A percentile compares a stretch with the other conserved stretches of the same genome.
Conservation (phyloP, 352 stramenopile species). For the Phytophthora pisi region DNA sequence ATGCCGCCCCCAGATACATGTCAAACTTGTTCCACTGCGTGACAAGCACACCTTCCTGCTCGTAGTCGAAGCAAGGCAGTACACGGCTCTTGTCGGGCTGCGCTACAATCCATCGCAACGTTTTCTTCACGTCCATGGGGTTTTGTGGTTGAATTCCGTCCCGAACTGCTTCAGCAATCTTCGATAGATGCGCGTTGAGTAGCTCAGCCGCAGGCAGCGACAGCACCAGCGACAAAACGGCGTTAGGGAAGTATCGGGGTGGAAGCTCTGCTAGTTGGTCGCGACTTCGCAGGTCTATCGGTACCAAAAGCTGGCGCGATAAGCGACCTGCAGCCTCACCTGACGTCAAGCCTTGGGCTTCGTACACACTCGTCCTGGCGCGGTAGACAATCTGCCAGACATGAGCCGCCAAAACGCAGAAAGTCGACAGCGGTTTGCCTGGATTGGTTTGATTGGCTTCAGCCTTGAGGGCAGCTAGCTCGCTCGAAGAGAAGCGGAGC, state of each 20-base stretch:
- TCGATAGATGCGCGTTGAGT: conserved; percentile 8
- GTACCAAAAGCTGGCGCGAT: conserved; percentile 14
- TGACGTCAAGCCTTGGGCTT: conserved; percentile 5
- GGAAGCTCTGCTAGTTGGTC: conserved; percentile 17
- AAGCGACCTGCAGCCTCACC: conserved; percentile 1
- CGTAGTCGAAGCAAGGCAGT: conserved; percentile 16
- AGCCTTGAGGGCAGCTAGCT: conserved; percentile 20
- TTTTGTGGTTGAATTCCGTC: conserved; percentile 5
- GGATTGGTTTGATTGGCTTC: conserved; percentile 10
- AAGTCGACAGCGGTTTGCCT: conserved; percentile 14
- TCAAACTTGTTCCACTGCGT: conserved; percentile 35
- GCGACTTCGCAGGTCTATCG: conserved; percentile 17
- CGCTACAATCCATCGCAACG: conserved; percentile 27
- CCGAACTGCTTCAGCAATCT: conserved; percentile 6
- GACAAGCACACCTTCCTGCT: conserved; percentile 15
- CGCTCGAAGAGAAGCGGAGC: conserved; percentile 21
- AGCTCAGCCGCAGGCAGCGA: conserved; percentile 10
- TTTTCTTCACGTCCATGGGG: conserved; percentile 11
- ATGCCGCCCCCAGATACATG: conserved; percentile 21
- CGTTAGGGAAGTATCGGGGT: conserved; percentile 29
- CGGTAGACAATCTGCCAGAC: conserved; percentile 17
- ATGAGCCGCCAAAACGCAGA: conserved; percentile 18
- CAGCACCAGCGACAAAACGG: conserved; percentile 19
- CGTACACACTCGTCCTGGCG: background rate
- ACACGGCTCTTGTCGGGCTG: conserved; percentile 29